Conservation (phyloP, 805 yeast species). For the Ogataea allantospora region DNA sequence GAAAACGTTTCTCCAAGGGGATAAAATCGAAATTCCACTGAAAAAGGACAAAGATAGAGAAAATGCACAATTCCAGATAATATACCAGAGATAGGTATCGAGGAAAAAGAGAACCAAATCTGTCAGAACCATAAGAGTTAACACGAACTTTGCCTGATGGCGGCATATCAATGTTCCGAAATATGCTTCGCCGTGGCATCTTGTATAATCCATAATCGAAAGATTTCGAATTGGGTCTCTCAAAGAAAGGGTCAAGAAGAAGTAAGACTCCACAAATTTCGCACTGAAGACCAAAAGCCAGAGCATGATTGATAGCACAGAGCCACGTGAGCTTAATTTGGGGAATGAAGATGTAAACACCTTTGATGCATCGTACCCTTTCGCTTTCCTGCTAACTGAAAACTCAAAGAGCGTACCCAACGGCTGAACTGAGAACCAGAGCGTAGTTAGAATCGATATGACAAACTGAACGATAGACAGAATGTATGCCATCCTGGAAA, state of each 20-base stretch:
- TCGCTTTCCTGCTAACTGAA: slow-evolving; percentile 18
- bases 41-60: slow-evolving; percentile 49
- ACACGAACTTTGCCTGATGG: slow-evolving; percentile 41
- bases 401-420: slow-evolving; percentile 34
- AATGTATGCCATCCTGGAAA: slow-evolving; percentile 35
- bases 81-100: slow-evolving; percentile 59
- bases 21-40: slow-evolving; percentile 52
- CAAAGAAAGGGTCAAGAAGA: slow-evolving; percentile 51
- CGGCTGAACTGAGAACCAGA: slow-evolving; percentile 43
- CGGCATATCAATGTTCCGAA: slow-evolving; percentile 43
- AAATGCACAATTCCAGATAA: slow-evolving; percentile 52
- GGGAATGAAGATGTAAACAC: slow-evolving; percentile 46
- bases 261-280: slow-evolving; percentile 52
- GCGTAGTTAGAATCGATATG: slow-evolving; percentile 40
- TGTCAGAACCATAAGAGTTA: slow-evolving; percentile 41
- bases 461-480: slow-evolving; percentile 43
- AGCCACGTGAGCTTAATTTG: slow-evolving; percentile 37
- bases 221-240: slow-evolving; percentile 52
- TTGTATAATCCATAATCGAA: slow-evolving; percentile 40
- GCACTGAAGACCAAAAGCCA: slow-evolving; percentile 50
- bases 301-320: slow-evolving; percentile 41
- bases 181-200: slow-evolving; percentile 43
- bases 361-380: slow-evolving; percentile 35
- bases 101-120: slow-evolving; percentile 51
- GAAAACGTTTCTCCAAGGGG: slow-evolving; percentile 59